Percentiles rank a stretch among this genome's conserved stretches.
Conservation (phyloP, 108 stramenopile species). For the Stephanodiscus triporus region DNA sequence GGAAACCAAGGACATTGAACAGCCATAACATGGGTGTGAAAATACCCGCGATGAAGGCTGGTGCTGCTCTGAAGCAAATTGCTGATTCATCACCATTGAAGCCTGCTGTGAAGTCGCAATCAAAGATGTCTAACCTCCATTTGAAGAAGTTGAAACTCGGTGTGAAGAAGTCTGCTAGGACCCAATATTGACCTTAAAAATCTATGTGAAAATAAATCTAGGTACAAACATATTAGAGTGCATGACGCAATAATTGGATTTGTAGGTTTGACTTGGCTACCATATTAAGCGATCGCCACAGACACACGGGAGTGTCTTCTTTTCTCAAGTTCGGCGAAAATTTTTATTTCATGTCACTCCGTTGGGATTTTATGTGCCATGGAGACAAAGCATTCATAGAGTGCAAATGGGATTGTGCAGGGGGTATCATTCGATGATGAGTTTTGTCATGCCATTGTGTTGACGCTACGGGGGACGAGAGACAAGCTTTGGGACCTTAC, state of each 20-base stretch:
- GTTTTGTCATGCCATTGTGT: too few relatives aligned
- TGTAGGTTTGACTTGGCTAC: neutral
- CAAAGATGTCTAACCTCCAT: neutral
- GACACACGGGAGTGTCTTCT: neutral
- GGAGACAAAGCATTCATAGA: too few relatives aligned
- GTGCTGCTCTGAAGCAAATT: neutral
- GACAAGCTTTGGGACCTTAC: too few relatives aligned
- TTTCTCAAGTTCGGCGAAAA: neutral
- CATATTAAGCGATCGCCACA: neutral
- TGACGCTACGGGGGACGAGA: too few relatives aligned
- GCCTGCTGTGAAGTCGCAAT: slow-evolving; percentile 3
- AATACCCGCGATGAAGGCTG: neutral
- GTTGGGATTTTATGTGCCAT: neutral
- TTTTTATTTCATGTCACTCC: neutral
- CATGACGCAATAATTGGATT: neutral
- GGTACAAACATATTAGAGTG: neutral
- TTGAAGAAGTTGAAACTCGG: slow-evolving; percentile 23
- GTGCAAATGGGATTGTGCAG: too few relatives aligned
- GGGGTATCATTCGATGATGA: too few relatives aligned
- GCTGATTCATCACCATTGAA: neutral
- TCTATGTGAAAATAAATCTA: neutral
- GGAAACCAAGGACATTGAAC: slow-evolving; percentile 19
- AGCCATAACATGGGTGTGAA: slow-evolving; percentile 21
- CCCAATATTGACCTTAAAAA: neutral
- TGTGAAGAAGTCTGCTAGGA: slow-evolving; percentile 17